Evolutionary conservation across 495 filamentous ascomycete species (phyloP).

Genomic region (Penicillium lagena): DNA sequence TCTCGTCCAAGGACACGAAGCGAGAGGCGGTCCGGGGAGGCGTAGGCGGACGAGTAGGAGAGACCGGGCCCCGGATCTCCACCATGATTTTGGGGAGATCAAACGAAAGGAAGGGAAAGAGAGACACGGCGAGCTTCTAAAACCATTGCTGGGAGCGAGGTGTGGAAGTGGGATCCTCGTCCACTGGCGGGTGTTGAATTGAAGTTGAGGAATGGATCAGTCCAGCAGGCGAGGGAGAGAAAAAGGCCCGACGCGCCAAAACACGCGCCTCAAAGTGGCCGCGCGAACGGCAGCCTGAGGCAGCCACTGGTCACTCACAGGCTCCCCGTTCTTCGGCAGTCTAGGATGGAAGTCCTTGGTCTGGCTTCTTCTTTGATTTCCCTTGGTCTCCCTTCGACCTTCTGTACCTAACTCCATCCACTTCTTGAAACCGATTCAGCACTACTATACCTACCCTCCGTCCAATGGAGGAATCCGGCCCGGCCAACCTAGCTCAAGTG

Average conservation of each 20-base stretch:
- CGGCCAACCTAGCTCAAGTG: neutral
- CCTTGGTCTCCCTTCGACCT: too few relatives aligned
- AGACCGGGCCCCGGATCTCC: conserved; percentile 42
- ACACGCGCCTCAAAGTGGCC: conserved; percentile 34
- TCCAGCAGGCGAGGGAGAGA: conserved; percentile 13
- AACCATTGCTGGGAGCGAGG: conserved; percentile 24
- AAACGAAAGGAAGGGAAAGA: conserved; percentile 6
- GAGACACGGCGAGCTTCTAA: conserved; percentile 6
- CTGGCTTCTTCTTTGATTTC: too few relatives aligned
- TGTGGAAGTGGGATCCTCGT: neutral
- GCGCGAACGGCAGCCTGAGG: conserved; percentile 4
- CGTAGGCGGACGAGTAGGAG: conserved; percentile 49
- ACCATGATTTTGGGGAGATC: conserved; percentile 35
- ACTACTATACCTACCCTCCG: too few relatives aligned
- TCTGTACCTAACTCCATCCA: too few relatives aligned
- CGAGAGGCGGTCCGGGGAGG: conserved; percentile 53
- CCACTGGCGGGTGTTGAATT: neutral
- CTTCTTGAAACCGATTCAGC: too few relatives aligned
- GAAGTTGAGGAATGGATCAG: neutral
- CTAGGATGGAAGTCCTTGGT: too few relatives aligned
- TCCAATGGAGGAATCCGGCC: too few relatives aligned
- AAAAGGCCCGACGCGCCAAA: conserved; percentile 24
- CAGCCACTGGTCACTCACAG: neutral
- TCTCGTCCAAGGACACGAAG: conserved; percentile 13
- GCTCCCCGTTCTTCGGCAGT: too few relatives aligned